Conservation (phyloP, 164 flowering plant genomes). For the Chloranthus sessilifolius region DNA sequence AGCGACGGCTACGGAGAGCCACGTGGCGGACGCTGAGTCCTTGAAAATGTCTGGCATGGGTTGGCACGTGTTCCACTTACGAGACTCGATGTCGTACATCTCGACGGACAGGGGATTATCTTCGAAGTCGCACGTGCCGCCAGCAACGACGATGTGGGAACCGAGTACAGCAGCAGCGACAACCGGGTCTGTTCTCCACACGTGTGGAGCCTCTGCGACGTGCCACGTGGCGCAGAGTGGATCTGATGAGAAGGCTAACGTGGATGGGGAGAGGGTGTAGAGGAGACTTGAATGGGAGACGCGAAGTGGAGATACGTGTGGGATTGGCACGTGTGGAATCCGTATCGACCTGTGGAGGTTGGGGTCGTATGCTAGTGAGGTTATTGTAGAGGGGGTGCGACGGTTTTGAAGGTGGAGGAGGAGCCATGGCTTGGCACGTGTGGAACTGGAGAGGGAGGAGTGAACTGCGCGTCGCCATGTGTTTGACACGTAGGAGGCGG, state of each 20-base stretch:
- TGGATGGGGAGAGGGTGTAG: slow-evolving; percentile 41
- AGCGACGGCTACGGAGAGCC: slow-evolving; percentile 52
- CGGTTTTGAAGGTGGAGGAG: slow-evolving; percentile 39
- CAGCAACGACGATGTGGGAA: slow-evolving; percentile 50
- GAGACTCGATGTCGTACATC: slow-evolving; percentile 29
- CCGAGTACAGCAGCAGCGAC: slow-evolving; percentile 43
- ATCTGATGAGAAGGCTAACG: slow-evolving; percentile 51
- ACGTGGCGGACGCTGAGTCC: slow-evolving; percentile 44
- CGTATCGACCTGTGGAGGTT: slow-evolving; percentile 48
- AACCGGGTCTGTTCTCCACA: slow-evolving; percentile 66
- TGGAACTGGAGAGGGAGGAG: slow-evolving; percentile 31
- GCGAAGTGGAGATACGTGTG: slow-evolving; percentile 22
- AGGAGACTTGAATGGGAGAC: slow-evolving; percentile 50
- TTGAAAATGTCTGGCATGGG: slow-evolving; percentile 49
- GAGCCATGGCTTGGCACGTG: slow-evolving; percentile 67
- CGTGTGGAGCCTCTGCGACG: slow-evolving; percentile 28
- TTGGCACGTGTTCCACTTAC: slow-evolving; percentile 40
- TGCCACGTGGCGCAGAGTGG: slow-evolving; percentile 49
- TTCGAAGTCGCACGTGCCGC: slow-evolving; percentile 60
- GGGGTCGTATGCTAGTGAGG: slow-evolving; percentile 58
- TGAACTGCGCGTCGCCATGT: slow-evolving; percentile 51
- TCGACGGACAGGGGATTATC: slow-evolving; percentile 66
- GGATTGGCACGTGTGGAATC: slow-evolving; percentile 11
- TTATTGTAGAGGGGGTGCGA: slow-evolving; percentile 18
- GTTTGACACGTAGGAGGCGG: slow-evolving; percentile 48